phyloP scores from a whole-genome alignment of 2,329 filamentous ascomycete genomes.

The Cercospora sp. region DNA sequence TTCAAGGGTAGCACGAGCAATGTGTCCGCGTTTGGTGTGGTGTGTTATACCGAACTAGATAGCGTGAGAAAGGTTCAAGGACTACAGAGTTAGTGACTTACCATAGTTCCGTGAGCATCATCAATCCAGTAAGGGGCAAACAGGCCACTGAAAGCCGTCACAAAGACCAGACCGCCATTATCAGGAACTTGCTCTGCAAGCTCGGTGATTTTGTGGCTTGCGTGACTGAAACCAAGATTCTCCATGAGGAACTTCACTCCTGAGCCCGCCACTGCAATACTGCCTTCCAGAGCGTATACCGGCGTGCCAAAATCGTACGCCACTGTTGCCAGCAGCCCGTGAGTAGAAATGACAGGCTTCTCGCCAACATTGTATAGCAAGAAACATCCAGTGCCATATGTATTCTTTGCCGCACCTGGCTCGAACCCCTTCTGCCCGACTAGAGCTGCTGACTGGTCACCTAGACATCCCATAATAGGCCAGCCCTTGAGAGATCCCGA shows the following conservation, averaged over 20 bases:
- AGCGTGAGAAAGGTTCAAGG: conserved; percentile 1
- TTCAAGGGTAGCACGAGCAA: conserved; percentile 85
- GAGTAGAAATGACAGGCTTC: conserved; percentile 79
- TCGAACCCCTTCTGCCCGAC: conserved; percentile 72
- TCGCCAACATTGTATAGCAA: conserved; percentile 84
- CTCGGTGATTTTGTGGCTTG: conserved; percentile 63
- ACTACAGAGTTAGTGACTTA: not conserved
- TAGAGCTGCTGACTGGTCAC: conserved; percentile 82
- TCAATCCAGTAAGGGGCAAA: conserved; percentile 96
- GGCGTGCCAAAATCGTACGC: conserved; percentile 77
- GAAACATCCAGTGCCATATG: conserved; percentile 88
- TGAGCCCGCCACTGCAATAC: conserved; percentile 74
- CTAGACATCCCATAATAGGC: conserved; percentile 78
- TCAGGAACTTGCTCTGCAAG: conserved; percentile 66
- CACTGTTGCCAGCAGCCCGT: conserved; percentile 81
- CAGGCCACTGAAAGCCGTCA: conserved; percentile 86
- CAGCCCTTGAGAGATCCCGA: conserved; percentile 67
- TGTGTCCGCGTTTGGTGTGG: conserved; percentile 80
- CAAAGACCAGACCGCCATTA: conserved; percentile 80
- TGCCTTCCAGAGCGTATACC: conserved; percentile 77
- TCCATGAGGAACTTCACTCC: conserved; percentile 73
- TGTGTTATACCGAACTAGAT: conserved; percentile 44
- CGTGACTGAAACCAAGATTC: conserved; percentile 65
- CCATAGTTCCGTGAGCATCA: conserved; percentile 80
- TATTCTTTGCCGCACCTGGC: conserved; percentile 83